A percentile compares a stretch with the other conserved stretches of the same genome.
Conservation (phyloP, 1,284 basidiomycete genomes). For the Caloboletus inedulis region DNA sequence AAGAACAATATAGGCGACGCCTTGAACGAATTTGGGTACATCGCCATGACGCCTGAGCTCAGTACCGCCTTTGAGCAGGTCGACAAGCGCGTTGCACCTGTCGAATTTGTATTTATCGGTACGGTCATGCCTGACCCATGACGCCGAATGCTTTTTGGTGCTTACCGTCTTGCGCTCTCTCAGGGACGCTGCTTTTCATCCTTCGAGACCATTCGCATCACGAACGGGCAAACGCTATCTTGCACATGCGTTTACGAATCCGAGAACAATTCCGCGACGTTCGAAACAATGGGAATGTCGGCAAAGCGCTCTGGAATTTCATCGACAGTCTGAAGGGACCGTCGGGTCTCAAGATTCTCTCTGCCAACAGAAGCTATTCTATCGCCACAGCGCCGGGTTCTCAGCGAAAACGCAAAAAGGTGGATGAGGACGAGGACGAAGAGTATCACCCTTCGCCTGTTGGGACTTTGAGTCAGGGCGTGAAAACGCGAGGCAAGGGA, state of each 20-base stretch:
- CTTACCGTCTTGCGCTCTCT: not conserved
- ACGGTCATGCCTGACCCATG: slow-evolving; percentile 2
- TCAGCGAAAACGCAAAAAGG: slow-evolving; percentile 35
- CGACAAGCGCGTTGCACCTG: slow-evolving; percentile 59
- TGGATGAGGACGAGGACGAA: slow-evolving; percentile 37
- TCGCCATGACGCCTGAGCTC: slow-evolving; percentile 42
- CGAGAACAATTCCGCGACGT: slow-evolving; percentile 56
- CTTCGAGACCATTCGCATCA: slow-evolving; percentile 40
- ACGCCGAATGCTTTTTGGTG: not conserved
- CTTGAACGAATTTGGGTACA: slow-evolving; percentile 50
- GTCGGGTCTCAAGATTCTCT: slow-evolving; percentile 28
- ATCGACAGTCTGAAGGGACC: slow-evolving; percentile 43
- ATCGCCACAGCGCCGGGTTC: slow-evolving; percentile 7
- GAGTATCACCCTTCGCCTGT: slow-evolving; percentile 48
- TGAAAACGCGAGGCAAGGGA: slow-evolving; percentile 39
- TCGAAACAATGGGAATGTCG: slow-evolving; percentile 53
- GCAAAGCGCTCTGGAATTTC: slow-evolving; percentile 53
- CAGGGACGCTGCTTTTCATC: slow-evolving; percentile 58
- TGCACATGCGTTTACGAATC: slow-evolving; percentile 50
- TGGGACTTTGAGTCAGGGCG: slow-evolving; percentile 31
- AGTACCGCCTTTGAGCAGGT: slow-evolving; percentile 49
- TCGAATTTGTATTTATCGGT: slow-evolving; percentile 76
- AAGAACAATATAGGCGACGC: slow-evolving; percentile 47
- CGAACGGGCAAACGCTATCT: slow-evolving; percentile 50
- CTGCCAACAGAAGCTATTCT: slow-evolving; percentile 8